Evolutionary conservation across 2,329 filamentous ascomycete species (phyloP).

Genomic region (Colletotrichum sp.): DNA sequence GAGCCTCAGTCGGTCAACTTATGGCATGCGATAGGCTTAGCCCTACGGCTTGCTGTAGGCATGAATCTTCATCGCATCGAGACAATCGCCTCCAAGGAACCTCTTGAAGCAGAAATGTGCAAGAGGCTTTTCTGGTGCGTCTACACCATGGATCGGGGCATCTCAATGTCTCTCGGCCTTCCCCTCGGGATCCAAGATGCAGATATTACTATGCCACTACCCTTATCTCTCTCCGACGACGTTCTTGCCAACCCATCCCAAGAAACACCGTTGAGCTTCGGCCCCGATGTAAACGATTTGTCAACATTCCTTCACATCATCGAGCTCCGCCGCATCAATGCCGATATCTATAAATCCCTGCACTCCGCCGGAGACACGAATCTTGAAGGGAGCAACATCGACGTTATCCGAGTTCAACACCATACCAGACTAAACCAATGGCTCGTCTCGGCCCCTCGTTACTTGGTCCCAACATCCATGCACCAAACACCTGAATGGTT

Average conservation of each 20-base stretch:
- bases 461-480: slow-evolving; percentile 25
- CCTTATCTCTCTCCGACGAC: slow-evolving; percentile 12
- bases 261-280: not conserved
- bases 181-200: slow-evolving; percentile 28
- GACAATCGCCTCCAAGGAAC: slow-evolving; percentile 6
- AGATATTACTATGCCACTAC: slow-evolving; percentile 27
- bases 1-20: slow-evolving; percentile 30
- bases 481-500: slow-evolving; percentile 32
- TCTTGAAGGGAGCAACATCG: not conserved
- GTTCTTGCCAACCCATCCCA: not conserved
- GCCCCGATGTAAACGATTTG: slow-evolving; percentile 9
- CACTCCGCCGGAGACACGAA: slow-evolving; percentile 12
- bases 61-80: slow-evolving; percentile 25
- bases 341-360: slow-evolving; percentile 25
- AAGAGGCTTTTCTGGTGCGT: slow-evolving; percentile 35
- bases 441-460: slow-evolving; percentile 28
- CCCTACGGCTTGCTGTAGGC: slow-evolving; percentile 26
- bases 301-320: slow-evolving; percentile 31
- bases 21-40: slow-evolving; percentile 27
- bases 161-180: slow-evolving; percentile 29
- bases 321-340: slow-evolving; percentile 28
- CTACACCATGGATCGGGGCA: slow-evolving; percentile 29
- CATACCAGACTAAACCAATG: slow-evolving; percentile 24
- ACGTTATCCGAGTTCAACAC: not conserved
- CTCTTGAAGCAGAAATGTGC: slow-evolving; percentile 26